Evolutionary conservation across 2,329 filamentous ascomycete species (phyloP).

Genomic region (Bipolaris sorokiniana): DNA sequence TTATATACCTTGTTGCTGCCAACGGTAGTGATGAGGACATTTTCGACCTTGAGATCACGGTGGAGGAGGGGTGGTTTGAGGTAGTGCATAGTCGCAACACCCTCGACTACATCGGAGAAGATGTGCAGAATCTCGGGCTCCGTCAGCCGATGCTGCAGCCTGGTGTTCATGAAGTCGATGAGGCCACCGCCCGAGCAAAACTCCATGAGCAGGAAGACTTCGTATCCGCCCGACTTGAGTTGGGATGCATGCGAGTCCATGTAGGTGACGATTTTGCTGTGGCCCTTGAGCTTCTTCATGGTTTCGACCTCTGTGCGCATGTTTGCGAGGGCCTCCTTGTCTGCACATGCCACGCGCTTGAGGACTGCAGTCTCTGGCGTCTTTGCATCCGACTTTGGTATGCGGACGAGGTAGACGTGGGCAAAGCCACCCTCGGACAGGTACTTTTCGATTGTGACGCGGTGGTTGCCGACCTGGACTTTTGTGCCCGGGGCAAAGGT

Average conservation of each 20-base stretch:
- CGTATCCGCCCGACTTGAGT: constrained; percentile 88
- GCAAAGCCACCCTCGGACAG: constrained; percentile 98
- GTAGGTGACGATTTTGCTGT: constrained; percentile 95
- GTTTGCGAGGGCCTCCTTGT: constrained; percentile 90
- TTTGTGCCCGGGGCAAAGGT: constrained; percentile 94
- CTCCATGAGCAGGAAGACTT: constrained; percentile 98
- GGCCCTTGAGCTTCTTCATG: constrained; percentile 99
- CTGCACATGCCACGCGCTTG: constrained; percentile 94
- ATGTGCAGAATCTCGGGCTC: constrained; percentile 98
- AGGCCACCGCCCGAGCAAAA: constrained; percentile 92
- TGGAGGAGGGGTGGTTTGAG: constrained; percentile 91
- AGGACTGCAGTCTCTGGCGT: constrained; percentile 83
- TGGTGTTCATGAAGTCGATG: constrained; percentile 99
- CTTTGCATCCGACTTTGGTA: constrained; percentile 73
- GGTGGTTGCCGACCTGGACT: constrained; percentile 91
- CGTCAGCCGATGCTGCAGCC: constrained; percentile 92
- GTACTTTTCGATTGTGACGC: constrained; percentile 94
- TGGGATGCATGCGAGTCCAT: constrained; percentile 98
- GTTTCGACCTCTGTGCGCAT: constrained; percentile 99
- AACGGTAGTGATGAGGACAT: constrained; percentile 82
- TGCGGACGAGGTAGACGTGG: constrained; percentile 94
- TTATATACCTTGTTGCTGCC: constrained; percentile 81
- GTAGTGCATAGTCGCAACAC: constrained; percentile 99
- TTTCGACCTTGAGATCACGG: constrained; percentile 96
- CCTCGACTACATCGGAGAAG: constrained; percentile 93